These are phyloP conservation scores for Vaccinium darrowii DNA, from an alignment of 148 eudicot genomes.

Conservation along the genomic window DNA sequence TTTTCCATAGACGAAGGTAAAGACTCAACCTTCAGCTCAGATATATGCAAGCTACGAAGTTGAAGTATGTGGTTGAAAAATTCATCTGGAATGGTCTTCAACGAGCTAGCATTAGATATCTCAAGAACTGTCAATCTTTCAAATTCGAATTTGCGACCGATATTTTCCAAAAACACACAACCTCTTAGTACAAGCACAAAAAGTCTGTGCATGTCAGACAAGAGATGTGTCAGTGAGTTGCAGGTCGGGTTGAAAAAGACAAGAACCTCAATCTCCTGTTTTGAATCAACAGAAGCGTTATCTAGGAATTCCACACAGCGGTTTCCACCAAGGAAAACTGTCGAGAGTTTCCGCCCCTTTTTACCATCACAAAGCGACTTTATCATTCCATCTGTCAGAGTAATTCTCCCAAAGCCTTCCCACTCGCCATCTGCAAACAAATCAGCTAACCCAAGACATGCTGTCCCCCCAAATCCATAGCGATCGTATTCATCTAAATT, in stretches of 20 bases:
- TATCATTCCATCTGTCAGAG: conserved; percentile 19
- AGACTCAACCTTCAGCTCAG: not conserved
- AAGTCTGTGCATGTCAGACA: not conserved
- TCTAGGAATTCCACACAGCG: not conserved
- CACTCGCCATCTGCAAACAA: not conserved
- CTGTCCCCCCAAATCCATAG: not conserved
- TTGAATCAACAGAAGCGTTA: not conserved
- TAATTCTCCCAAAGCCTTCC: conserved; percentile 17
- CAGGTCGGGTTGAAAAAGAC: conserved; percentile 15
- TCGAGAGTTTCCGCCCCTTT: not conserved
- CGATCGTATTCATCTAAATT: not conserved
- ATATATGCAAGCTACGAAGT: conserved; percentile 21
- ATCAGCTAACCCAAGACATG: conserved; percentile 21
- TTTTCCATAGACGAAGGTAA: conserved; percentile 19
- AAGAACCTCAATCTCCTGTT: conserved; percentile 11
- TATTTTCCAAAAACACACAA: conserved; percentile 13
- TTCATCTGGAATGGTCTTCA: not conserved
- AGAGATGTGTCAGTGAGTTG: not conserved
- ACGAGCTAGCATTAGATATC: conserved; percentile 21
- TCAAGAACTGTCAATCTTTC: conserved; percentile 20
- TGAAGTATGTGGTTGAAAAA: conserved; percentile 6
- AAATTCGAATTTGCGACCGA: not conserved
- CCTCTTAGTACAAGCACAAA: conserved; percentile 25
- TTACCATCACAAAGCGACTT: not conserved
- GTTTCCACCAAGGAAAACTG: conserved; percentile 19